Conservation (phyloP, 805 yeast species). For the Kluyveromyces siamensis region DNA sequence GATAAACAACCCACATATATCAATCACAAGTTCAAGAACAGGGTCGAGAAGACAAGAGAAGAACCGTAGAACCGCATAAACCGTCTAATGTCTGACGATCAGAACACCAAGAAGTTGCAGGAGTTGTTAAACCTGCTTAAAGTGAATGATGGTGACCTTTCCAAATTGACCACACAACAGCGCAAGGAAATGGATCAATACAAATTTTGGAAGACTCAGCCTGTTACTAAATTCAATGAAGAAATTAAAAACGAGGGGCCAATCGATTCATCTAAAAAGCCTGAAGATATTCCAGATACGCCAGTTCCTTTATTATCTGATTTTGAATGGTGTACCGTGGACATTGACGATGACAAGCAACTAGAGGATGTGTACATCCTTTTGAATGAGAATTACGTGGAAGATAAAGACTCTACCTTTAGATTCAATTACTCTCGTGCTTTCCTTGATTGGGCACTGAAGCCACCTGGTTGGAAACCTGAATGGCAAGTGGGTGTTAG, state of each 20-base stretch:
- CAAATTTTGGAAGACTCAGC: conserved; percentile 97
- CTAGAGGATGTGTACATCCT: conserved; percentile 72
- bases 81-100: conserved; percentile 11
- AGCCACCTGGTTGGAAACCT: conserved; percentile 83
- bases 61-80: background rate
- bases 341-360: conserved; percentile 44
- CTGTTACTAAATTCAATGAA: conserved; percentile 75
- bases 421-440: conserved; percentile 80
- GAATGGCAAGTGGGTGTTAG: conserved; percentile 95
- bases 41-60: too few species aligned
- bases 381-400: conserved; percentile 85
- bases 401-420: conserved; percentile 86
- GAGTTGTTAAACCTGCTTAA: conserved; percentile 42
- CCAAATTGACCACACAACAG: conserved; percentile 45
- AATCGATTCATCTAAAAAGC: conserved; percentile 57
- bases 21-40: too few species aligned
- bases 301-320: conserved; percentile 69
- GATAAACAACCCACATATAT: too few species aligned
- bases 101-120: conserved; percentile 25
- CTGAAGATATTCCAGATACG: conserved; percentile 58
- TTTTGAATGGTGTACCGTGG: conserved; percentile 84
- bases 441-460: conserved; percentile 87
- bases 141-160: conserved; percentile 31
- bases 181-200: conserved; percentile 76
- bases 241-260: conserved; percentile 66